Conservation (phyloP, 257 asterid genomes). For the Nicotiana obtusifolia region DNA sequence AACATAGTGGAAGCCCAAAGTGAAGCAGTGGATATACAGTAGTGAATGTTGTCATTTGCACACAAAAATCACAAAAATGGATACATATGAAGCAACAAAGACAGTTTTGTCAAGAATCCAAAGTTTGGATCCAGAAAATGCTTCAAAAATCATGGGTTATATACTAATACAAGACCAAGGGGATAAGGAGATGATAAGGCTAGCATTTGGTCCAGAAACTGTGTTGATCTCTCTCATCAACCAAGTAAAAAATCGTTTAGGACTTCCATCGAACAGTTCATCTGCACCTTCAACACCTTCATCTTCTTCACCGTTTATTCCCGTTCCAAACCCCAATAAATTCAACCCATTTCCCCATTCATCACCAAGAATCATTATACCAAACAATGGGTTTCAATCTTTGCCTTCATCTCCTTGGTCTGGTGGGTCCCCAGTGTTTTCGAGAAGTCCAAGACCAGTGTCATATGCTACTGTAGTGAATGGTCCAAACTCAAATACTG, state of each 20-base stretch:
- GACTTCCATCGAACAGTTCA: conserved; percentile 36
- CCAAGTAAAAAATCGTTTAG: conserved; percentile 47
- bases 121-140: conserved; percentile 69
- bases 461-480: conserved; percentile 59
- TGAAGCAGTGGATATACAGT: too few species aligned
- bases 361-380: conserved; percentile 48
- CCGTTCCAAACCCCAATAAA: conserved; percentile 19
- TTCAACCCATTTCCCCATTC: conserved; percentile 41
- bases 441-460: conserved; percentile 43
- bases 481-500: conserved; percentile 25
- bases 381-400: conserved; percentile 51
- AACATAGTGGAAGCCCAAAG: too few species aligned
- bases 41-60: background rate
- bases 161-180: conserved; percentile 75
- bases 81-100: conserved; percentile 64
- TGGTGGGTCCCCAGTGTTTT: conserved; percentile 29
- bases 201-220: conserved; percentile 72
- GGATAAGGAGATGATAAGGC: conserved; percentile 75
- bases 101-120: conserved; percentile 77
- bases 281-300: conserved; percentile 37
- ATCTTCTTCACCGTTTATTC: conserved; percentile 21
- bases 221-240: conserved; percentile 42
- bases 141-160: conserved; percentile 78
- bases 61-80: conserved; percentile 33
- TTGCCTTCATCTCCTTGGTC: conserved; percentile 49